Evolutionary conservation across 2,329 filamentous ascomycete genomes (phyloP).

Genomic region (Talaromyces rugulosus): DNA sequence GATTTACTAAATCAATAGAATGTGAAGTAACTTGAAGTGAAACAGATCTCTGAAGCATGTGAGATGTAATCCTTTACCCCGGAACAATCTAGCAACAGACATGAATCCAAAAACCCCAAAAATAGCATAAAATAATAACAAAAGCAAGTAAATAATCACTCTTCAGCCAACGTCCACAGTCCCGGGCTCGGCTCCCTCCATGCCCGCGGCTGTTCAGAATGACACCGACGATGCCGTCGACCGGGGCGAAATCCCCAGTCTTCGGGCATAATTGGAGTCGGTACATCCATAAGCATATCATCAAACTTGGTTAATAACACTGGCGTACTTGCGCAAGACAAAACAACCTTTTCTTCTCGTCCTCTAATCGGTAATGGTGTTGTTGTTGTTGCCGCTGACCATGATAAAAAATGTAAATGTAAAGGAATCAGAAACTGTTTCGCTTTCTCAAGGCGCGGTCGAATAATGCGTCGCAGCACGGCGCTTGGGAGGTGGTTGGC

Average conservation of each 20-base stretch:
- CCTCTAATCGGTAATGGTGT: not conserved
- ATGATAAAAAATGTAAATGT: not conserved
- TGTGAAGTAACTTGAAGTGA: not conserved
- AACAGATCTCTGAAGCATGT: not conserved
- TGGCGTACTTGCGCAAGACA: conserved; percentile 17
- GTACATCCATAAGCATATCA: not conserved
- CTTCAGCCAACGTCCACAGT: conserved; percentile 33
- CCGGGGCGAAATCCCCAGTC: conserved; percentile 14
- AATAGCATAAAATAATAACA: not conserved
- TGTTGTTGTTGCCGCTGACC: not conserved
- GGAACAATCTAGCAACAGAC: not conserved
- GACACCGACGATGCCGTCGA: conserved; percentile 31
- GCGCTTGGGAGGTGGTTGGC: conserved; percentile 13
- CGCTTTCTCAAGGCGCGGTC: conserved; percentile 28
- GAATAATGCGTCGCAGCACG: conserved; percentile 23
- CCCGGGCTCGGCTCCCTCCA: conserved; percentile 33
- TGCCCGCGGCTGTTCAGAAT: conserved; percentile 34
- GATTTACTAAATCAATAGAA: not conserved
- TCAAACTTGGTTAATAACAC: not conserved
- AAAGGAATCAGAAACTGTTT: conserved; percentile 23
- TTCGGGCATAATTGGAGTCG: not conserved
- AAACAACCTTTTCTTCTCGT: conserved; percentile 17
- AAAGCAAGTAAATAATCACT: conserved; percentile 10
- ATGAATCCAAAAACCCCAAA: not conserved
- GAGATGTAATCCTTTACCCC: too few species aligned